Base-by-base conservation (phyloP, 2,329 filamentous ascomycete species). In the Fusarium sp. region DNA sequence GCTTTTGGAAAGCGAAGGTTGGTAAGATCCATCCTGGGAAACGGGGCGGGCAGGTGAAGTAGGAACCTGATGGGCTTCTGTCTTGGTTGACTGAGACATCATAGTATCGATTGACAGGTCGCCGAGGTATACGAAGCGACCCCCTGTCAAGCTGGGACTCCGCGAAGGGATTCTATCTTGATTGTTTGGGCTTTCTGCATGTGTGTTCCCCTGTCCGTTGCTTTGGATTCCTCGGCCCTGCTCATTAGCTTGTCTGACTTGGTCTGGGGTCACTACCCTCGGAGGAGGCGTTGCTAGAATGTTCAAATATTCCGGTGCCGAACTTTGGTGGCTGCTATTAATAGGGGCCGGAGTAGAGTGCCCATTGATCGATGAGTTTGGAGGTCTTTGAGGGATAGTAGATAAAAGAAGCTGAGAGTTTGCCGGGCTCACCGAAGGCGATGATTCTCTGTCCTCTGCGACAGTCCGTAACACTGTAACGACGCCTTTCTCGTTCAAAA, bases 391-490 rank as follows among this genome's bases (percentile, higher is more conserved):
- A 15, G 49, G 49, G 51, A 44, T 41, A 22, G 55, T 55, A 6
- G 69, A 70, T 11, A 68, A 26, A n/a, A 55, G 69, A 45, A 63
- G 48, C 36, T 70, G 73, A 28, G 69, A 62, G 18, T 45, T 38
- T 42, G 56, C 59, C 39, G 73, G 57, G 24, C 66, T 72, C 17
- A 75, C 63, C 24, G 75, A 66, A 18, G 65, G 49, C n/a, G 70
- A 66, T 36, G 57, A 54, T 44, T 80, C 75, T 15, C 66, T 62
- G 51, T 69, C 74, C 60, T 82, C 79, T 1, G 75, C 72, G 22
- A 81, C 75, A 4, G 80, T 79, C 18, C 80, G 79, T 41, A 83
- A 70, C 18, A 83, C 81, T 2, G 82, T 83, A 18, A 83, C 80
- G 4, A 81, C 77, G 42, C 82, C 82, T 61, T 83, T 82, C 15